Base-by-base conservation (phyloP, 2,329 filamentous ascomycete species). In the Aureobasidium lini region DNA sequence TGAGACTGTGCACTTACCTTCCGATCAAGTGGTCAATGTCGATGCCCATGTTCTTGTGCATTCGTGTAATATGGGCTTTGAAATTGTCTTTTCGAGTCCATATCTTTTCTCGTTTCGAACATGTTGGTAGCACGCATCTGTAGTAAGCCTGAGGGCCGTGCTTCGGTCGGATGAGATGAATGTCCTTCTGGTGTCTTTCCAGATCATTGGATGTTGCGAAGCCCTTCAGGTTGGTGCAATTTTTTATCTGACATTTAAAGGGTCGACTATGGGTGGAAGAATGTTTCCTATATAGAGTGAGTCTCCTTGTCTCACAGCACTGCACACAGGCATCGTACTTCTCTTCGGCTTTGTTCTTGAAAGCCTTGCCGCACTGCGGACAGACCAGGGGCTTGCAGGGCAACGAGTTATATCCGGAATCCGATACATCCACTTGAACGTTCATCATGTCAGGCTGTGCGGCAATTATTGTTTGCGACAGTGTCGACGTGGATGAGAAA, bases 81-180 rank as follows among this genome's bases (percentile, higher is more conserved):
- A 96, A 96, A 68, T 96, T 96, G 71, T 96, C 92, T 53, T 86
- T 77, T 23, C 92, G 83, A 0, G 88, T 87, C 89, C 89, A 96
- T 37, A 80, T 75, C 70, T 95, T 95, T 1, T 76, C 76, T 62
- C 78, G 85, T 28, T 76, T 81, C 28, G 74, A 77, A 66, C 87
- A 90, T 23, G 74, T 67, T 6, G 72, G 72, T 6, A 81, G 74
- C 53, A 77, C 78, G 68, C 89, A 94, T 59, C 78, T 80, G 64
- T 81, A 89, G 40, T 77, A 77, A 61, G 80, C 80, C 46, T 75
- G 77, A 0, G 73, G 75, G 8, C 78, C 78, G 1, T 76, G 74
- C 29, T 67, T 69, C 61, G 72, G 75, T 40, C 66, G 74, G 54
- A 79, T 74, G 28, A 73, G 75, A 69, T 96, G 91, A 6, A 88